phyloP scores from a whole-genome alignment of 2,329 filamentous ascomycete genomes.

The Microsporum canis region DNA sequence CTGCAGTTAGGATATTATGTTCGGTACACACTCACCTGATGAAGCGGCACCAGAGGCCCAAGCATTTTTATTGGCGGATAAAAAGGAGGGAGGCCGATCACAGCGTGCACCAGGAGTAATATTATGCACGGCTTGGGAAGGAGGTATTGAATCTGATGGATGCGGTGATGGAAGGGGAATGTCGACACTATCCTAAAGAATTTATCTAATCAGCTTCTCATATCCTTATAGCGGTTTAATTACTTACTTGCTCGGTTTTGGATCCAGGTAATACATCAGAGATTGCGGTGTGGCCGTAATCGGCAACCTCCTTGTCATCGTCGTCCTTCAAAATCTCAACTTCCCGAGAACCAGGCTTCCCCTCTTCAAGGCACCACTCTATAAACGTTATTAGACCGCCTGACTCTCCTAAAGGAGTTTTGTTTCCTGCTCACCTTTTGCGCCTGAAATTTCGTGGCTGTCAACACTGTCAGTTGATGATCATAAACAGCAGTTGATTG shows the following conservation, averaged over 20 bases:
- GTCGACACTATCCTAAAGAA: not conserved
- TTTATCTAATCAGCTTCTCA: not conserved
- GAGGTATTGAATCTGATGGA: not conserved
- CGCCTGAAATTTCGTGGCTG: constrained; percentile 3
- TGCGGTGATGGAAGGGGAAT: not conserved
- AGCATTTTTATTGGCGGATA: not conserved
- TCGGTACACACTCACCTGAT: not conserved
- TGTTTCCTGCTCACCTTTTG: not conserved
- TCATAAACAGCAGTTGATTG: not conserved
- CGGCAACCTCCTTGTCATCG: not conserved
- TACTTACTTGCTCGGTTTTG: not conserved
- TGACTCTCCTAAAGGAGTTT: not conserved
- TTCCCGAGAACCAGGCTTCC: not conserved
- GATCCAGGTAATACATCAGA: not conserved
- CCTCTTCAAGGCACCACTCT: constrained; percentile 4
- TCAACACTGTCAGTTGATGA: not conserved
- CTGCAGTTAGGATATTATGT: not conserved
- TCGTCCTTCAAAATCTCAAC: not conserved
- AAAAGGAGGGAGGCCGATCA: not conserved
- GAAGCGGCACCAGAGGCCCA: not conserved
- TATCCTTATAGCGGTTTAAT: not conserved
- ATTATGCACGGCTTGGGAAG: not conserved
- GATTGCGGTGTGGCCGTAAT: not conserved
- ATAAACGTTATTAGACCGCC: not conserved
- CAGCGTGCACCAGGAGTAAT: not conserved